phyloP scores from a whole-genome alignment of 2,329 filamentous ascomycete species.

The Herpomyces periplanetae region DNA sequence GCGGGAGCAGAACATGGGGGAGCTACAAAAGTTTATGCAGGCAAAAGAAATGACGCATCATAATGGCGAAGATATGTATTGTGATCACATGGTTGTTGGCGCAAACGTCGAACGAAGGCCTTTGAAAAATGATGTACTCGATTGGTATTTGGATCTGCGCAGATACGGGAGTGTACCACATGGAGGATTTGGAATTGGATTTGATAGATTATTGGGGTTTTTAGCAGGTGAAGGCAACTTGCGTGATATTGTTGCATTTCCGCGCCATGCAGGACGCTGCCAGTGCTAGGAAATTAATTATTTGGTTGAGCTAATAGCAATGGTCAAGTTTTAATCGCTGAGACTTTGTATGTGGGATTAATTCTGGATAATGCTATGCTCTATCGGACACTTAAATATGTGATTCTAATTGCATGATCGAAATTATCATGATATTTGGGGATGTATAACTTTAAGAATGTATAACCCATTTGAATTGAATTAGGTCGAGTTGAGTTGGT shows the following conservation, averaged over 20 bases:
- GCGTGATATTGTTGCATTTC: constrained; percentile 51
- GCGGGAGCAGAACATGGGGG: constrained; percentile 34
- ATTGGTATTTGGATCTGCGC: constrained; percentile 62
- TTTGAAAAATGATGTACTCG: constrained; percentile 9
- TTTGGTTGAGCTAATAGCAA: too few species aligned
- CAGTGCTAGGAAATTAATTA: too few species aligned
- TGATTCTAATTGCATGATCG: too few species aligned
- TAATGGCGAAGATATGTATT: too few species aligned
- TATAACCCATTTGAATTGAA: too few species aligned
- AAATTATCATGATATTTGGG: too few species aligned
- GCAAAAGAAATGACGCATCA: constrained; percentile 20
- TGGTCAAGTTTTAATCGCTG: too few species aligned
- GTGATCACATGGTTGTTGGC: background rate
- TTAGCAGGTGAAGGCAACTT: constrained; percentile 42
- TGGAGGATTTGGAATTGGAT: constrained; percentile 60
- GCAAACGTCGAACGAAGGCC: constrained; percentile 1
- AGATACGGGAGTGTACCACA: constrained; percentile 71
- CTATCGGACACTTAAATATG: too few species aligned
- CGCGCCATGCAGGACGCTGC: constrained; percentile 21
- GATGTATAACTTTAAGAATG: too few species aligned
- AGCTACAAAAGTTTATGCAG: constrained; percentile 28
- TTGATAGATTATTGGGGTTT: constrained; percentile 53
- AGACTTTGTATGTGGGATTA: too few species aligned
- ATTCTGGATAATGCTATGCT: too few species aligned
- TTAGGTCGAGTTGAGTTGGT: too few species aligned